A percentile compares a stretch with the other conserved stretches of the same genome.
These are phyloP conservation scores for Massariosphaeria phaeospora DNA, from an alignment of 495 filamentous ascomycete genomes.

Conservation along the genomic window DNA sequence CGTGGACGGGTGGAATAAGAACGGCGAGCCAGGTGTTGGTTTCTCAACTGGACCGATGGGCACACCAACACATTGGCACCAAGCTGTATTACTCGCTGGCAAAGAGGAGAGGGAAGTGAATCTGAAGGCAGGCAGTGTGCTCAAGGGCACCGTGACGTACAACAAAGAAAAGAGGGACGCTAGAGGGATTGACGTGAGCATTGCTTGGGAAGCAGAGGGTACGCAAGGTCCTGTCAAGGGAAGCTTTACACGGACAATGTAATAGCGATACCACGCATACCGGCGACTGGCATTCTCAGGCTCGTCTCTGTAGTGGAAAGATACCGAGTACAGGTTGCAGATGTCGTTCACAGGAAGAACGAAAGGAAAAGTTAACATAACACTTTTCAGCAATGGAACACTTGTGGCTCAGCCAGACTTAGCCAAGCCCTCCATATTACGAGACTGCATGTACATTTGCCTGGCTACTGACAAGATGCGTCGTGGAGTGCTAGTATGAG, in stretches of 20 bases:
- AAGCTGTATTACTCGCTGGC: constrained; percentile 41
- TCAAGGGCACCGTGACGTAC: constrained; percentile 39
- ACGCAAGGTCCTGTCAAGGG: background rate
- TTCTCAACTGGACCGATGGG: constrained; percentile 44
- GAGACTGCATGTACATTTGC: no score
- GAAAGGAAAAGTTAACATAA: no score
- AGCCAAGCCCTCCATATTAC: no score
- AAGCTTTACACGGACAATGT: constrained; percentile 6
- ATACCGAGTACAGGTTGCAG: no score
- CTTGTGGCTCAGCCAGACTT: no score
- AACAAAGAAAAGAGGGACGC: constrained; percentile 31
- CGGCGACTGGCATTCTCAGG: no score
- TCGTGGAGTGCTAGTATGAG: no score
- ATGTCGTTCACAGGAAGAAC: no score
- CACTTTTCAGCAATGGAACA: no score
- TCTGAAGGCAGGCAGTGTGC: constrained; percentile 27
- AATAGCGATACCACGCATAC: background rate
- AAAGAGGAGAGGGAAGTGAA: constrained; percentile 24
- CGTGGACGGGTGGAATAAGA: constrained; percentile 38
- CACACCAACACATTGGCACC: constrained; percentile 43
- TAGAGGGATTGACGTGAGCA: constrained; percentile 18
- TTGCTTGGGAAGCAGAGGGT: constrained; percentile 17
- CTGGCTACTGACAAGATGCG: no score
- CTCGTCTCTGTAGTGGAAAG: no score
- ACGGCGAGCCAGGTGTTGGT: constrained; percentile 35